These are phyloP conservation scores for Lepidium sativum DNA, from an alignment of 345 rosid species.

Conservation along the genomic window DNA sequence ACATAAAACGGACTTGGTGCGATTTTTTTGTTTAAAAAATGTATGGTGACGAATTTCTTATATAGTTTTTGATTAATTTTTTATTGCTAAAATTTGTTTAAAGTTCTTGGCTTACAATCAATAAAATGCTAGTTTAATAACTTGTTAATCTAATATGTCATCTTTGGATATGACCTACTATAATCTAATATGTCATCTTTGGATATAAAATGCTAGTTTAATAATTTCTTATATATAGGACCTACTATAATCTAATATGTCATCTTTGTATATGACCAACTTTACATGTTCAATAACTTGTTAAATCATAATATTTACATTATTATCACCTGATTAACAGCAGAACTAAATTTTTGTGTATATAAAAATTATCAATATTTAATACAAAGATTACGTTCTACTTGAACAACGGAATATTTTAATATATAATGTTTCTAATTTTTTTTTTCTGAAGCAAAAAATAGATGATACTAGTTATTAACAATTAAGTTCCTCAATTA, in stretches of 20 bases:
- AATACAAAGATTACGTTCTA: no score
- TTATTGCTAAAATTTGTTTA: not conserved
- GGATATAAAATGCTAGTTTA: no score
- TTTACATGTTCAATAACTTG: not conserved
- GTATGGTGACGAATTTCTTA: not conserved
- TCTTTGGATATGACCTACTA: not conserved
- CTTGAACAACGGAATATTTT: no score
- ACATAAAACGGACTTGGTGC: constrained; percentile 6
- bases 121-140: no score
- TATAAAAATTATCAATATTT: no score
- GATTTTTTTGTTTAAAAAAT: not conserved
- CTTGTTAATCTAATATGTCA: no score
- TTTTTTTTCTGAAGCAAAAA: no score
- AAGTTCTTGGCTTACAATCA: not conserved
- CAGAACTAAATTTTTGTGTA: not conserved
- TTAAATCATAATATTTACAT: not conserved
- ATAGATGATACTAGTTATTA: no score
- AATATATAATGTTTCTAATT: no score
- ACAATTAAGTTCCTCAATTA: no score
- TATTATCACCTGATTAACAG: not conserved
- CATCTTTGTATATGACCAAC: constrained; percentile 3
- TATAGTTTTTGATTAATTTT: not conserved
- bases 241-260: not conserved
- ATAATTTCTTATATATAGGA: no score
- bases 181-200: not conserved